phyloP scores from a whole-genome alignment of 305 asterid species.

The Stenogyne calaminthoides region DNA sequence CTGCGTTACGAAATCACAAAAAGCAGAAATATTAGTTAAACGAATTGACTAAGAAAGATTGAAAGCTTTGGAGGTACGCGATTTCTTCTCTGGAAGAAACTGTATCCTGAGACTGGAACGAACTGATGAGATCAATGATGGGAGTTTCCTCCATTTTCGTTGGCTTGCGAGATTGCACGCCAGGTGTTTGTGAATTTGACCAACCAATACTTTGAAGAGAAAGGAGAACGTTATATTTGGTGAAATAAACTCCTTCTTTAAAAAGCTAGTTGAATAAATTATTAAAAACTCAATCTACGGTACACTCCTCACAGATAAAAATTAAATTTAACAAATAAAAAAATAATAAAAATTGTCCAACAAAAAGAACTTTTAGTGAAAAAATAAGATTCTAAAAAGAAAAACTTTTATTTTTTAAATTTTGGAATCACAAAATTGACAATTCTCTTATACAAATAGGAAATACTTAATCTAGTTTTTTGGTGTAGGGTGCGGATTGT shows the following conservation, averaged over 20 bases:
- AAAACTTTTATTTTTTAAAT: too few relatives aligned
- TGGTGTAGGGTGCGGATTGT: neutral
- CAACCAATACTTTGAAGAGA: neutral
- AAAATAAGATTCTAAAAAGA: too few relatives aligned
- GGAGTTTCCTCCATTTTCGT: conserved; percentile 37
- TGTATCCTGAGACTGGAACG: conserved; percentile 46
- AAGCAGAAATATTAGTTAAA: neutral
- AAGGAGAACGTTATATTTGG: neutral
- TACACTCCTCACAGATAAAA: neutral
- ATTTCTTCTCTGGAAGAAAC: conserved; percentile 54
- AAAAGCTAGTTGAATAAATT: neutral
- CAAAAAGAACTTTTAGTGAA: too few relatives aligned
- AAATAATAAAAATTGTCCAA: too few relatives aligned
- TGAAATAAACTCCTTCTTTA: too few relatives aligned
- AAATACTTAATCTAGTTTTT: too few relatives aligned
- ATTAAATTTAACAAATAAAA: too few relatives aligned
- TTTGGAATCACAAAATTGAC: too few relatives aligned
- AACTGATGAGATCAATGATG: conserved; percentile 33
- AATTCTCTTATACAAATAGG: too few relatives aligned
- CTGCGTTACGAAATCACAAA: conserved; percentile 41
- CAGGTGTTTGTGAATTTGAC: conserved; percentile 37
- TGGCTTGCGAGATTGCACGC: conserved; percentile 28
- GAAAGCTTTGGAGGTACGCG: conserved; percentile 37
- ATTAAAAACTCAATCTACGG: neutral
- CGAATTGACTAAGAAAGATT: neutral